Evolutionary conservation across 2,329 filamentous ascomycete genomes (phyloP).

Genomic region (Cercospora zeina): DNA sequence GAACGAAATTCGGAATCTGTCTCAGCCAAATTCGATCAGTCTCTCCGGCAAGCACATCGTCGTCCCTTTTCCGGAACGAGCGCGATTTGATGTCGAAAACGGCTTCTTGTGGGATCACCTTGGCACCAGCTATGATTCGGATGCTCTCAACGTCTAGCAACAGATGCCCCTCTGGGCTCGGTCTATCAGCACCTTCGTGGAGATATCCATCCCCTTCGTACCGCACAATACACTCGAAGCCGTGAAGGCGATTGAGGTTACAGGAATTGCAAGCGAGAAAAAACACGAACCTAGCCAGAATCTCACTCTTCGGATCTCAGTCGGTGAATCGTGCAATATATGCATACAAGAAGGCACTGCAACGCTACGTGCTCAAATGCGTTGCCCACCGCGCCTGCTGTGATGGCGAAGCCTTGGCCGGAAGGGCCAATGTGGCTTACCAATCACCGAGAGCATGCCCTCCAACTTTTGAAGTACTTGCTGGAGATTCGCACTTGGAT

Average conservation of each 20-base stretch:
- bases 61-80: constrained; percentile 38
- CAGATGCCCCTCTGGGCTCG: constrained; percentile 4
- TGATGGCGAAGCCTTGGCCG: constrained; percentile 11
- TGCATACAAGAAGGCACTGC: background rate
- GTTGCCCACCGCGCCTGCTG: constrained; percentile 11
- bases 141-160: constrained; percentile 11
- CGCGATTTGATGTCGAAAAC: constrained; percentile 57
- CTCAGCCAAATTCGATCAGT: constrained; percentile 52
- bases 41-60: constrained; percentile 45
- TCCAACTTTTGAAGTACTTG: constrained; percentile 18
- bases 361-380: constrained; percentile 5
- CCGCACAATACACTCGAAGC: constrained; percentile 54
- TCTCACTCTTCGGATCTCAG: constrained; percentile 11
- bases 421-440: constrained; percentile 1
- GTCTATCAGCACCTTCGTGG: background rate
- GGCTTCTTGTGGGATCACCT: constrained; percentile 45
- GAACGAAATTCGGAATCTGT: constrained; percentile 55
- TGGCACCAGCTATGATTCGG: constrained; percentile 20
- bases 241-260: constrained; percentile 48
- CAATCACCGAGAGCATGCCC: constrained; percentile 13
- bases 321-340: constrained; percentile 7
- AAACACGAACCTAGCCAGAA: constrained; percentile 12
- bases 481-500: constrained; percentile 16
- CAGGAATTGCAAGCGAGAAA: background rate
- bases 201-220: constrained; percentile 62